A percentile compares a stretch with the other conserved stretches of the same genome.
phyloP scores from a whole-genome alignment of 495 filamentous ascomycete species.

The Neurospora sp. region DNA sequence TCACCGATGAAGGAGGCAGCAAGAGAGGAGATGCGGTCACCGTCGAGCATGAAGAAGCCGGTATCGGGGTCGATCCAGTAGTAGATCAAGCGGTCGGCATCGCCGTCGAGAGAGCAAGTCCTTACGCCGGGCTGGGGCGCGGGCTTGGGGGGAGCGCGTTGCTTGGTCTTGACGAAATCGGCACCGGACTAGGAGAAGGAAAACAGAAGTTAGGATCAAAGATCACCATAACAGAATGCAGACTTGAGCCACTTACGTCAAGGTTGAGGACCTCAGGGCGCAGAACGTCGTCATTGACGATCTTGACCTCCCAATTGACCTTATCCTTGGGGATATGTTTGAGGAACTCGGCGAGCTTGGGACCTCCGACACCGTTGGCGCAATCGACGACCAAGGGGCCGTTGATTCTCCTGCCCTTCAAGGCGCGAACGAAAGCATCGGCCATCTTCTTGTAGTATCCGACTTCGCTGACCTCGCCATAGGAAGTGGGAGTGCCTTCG shows the following conservation, averaged over 20 bases:
- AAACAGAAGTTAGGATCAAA: conserved; percentile 8
- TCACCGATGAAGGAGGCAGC: conserved; percentile 91
- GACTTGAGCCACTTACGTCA: conserved; percentile 46
- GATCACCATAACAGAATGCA: not conserved
- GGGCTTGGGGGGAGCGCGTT: conserved; percentile 76
- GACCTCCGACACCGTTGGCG: conserved; percentile 92
- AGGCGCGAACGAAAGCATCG: conserved; percentile 67
- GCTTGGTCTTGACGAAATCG: conserved; percentile 94
- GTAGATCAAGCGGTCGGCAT: conserved; percentile 91
- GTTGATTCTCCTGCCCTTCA: conserved; percentile 58
- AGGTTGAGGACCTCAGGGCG: conserved; percentile 81
- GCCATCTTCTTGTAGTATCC: conserved; percentile 93
- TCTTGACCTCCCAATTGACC: conserved; percentile 65
- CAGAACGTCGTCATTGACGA: conserved; percentile 85
- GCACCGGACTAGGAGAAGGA: conserved; percentile 64
- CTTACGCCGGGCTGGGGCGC: conserved; percentile 65
- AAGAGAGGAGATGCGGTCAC: conserved; percentile 92
- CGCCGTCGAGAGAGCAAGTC: conserved; percentile 88
- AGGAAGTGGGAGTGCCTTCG: conserved; percentile 65
- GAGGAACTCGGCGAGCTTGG: conserved; percentile 77
- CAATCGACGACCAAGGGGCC: conserved; percentile 82
- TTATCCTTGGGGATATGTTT: conserved; percentile 65
- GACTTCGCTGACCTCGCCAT: conserved; percentile 77
- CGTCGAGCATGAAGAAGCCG: conserved; percentile 83
- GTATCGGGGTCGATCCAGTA: conserved; percentile 80